These are phyloP conservation scores for Thielaviopsis populi DNA, from an alignment of 2,329 filamentous ascomycete genomes.

Conservation along the genomic window DNA sequence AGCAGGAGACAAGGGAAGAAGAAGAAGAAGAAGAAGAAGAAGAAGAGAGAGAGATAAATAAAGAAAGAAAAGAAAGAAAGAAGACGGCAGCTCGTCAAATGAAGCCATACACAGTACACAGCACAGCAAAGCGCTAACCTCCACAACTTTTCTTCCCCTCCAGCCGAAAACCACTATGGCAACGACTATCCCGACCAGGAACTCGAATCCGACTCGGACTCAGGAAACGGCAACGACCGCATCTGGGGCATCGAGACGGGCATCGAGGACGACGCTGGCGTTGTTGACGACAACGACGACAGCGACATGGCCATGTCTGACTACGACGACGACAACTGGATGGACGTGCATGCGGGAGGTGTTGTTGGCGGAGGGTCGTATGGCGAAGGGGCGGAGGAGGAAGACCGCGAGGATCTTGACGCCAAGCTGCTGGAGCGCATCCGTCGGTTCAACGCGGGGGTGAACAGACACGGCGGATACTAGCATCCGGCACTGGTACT, in stretches of 20 bases:
- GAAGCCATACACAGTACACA: too few relatives aligned
- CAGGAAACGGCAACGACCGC: slow-evolving; percentile 29
- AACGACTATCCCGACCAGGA: slow-evolving; percentile 73
- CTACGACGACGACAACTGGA: slow-evolving; percentile 26
- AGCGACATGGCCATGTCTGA: slow-evolving; percentile 26
- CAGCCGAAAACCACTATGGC: slow-evolving; percentile 63
- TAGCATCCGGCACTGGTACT: background rate
- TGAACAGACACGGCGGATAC: slow-evolving; percentile 14
- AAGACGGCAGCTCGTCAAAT: background rate
- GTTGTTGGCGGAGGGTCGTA: background rate
- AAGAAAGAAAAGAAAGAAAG: background rate
- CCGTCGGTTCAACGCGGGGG: slow-evolving; percentile 17
- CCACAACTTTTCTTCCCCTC: background rate
- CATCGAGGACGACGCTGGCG: slow-evolving; percentile 37
- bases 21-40: too few relatives aligned
- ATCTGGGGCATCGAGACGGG: slow-evolving; percentile 32
- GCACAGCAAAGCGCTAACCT: slow-evolving; percentile 10
- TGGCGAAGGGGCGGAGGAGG: background rate
- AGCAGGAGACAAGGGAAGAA: background rate
- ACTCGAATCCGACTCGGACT: slow-evolving; percentile 44
- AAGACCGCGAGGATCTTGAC: slow-evolving; percentile 13
- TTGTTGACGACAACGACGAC: slow-evolving; percentile 26
- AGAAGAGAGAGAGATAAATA: too few relatives aligned
- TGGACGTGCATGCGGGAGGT: slow-evolving; percentile 18
- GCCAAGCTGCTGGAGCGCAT: slow-evolving; percentile 21